Evolutionary conservation across 495 filamentous ascomycete species (phyloP).

Genomic region (Chaetomium cochliodes): DNA sequence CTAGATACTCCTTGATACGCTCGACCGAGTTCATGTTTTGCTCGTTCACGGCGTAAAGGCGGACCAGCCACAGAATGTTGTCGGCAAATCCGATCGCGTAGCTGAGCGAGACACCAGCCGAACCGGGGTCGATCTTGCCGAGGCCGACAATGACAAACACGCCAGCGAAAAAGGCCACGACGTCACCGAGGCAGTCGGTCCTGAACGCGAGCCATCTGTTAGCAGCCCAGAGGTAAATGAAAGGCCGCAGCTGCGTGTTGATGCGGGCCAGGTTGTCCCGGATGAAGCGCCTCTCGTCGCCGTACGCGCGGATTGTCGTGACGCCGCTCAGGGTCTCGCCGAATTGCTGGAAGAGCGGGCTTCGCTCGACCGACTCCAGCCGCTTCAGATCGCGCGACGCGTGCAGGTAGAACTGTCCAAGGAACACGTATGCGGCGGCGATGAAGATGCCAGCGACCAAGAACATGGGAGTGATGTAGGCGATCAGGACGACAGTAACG

Average conservation of each 20-base stretch:
- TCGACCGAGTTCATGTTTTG: constrained; percentile 99
- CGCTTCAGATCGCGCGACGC: constrained; percentile 93
- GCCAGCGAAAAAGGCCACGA: constrained; percentile 93
- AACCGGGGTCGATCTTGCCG: constrained; percentile 85
- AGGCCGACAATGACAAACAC: constrained; percentile 84
- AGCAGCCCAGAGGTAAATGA: constrained; percentile 95
- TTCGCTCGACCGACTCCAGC: constrained; percentile 89
- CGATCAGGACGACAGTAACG: constrained; percentile 89
- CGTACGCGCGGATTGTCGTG: constrained; percentile 97
- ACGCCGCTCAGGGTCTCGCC: constrained; percentile 94
- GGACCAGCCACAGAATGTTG: constrained; percentile 94
- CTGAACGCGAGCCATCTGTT: constrained; percentile 96
- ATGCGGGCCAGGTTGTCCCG: constrained; percentile 87
- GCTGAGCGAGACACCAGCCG: constrained; percentile 92
- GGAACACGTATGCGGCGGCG: constrained; percentile 71
- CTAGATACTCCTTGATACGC: constrained; percentile 93
- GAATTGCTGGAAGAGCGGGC: constrained; percentile 96
- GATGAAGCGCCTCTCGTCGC: constrained; percentile 89
- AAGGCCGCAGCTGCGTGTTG: constrained; percentile 87
- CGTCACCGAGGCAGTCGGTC: constrained; percentile 84
- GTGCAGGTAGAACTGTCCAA: constrained; percentile 85
- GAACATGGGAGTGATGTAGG: constrained; percentile 88
- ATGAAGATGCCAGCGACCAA: constrained; percentile 86
- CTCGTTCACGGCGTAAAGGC: constrained; percentile 92
- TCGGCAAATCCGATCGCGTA: constrained; percentile 98